These are phyloP conservation scores for Lyophyllum atratum DNA, from an alignment of 768 basidiomycete genomes.

Conservation along the genomic window DNA sequence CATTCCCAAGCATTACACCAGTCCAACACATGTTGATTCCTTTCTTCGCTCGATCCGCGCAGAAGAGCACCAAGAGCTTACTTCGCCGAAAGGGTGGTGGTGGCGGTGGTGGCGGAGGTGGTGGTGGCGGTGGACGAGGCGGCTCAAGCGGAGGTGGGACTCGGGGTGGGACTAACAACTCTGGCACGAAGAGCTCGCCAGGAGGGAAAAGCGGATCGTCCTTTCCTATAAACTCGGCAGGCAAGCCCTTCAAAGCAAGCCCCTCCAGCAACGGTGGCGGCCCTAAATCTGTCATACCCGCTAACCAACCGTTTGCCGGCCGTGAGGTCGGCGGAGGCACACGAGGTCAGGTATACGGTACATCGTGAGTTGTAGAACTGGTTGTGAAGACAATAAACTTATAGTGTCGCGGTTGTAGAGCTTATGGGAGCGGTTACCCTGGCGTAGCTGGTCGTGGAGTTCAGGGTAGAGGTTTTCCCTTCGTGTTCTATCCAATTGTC, in stretches of 20 bases:
- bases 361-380: slow-evolving; percentile 3
- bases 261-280: slow-evolving; percentile 7
- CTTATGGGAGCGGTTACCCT: slow-evolving; percentile 60
- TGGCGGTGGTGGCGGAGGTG: slow-evolving; percentile 2
- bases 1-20: background rate
- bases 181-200: background rate
- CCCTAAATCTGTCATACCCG: slow-evolving; percentile 7
- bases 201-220: background rate
- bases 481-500: slow-evolving; percentile 56
- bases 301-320: slow-evolving; percentile 9
- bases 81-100: slow-evolving; percentile 15
- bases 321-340: slow-evolving; percentile 15
- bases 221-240: background rate
- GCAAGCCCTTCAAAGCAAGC: slow-evolving; percentile 2
- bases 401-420: background rate
- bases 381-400: background rate
- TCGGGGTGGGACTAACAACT: background rate
- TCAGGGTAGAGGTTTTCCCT: slow-evolving; percentile 48
- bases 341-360: slow-evolving; percentile 8
- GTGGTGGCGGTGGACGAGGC: background rate
- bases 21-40: slow-evolving; percentile 7
- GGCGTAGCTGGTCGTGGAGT: slow-evolving; percentile 42
- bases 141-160: slow-evolving; percentile 1
- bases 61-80: background rate
- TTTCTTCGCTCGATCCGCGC: background rate